These are phyloP conservation scores for Schizosaccharomyces versatilis DNA, from an alignment of 1,139 yeast species.

Conservation along the genomic window DNA sequence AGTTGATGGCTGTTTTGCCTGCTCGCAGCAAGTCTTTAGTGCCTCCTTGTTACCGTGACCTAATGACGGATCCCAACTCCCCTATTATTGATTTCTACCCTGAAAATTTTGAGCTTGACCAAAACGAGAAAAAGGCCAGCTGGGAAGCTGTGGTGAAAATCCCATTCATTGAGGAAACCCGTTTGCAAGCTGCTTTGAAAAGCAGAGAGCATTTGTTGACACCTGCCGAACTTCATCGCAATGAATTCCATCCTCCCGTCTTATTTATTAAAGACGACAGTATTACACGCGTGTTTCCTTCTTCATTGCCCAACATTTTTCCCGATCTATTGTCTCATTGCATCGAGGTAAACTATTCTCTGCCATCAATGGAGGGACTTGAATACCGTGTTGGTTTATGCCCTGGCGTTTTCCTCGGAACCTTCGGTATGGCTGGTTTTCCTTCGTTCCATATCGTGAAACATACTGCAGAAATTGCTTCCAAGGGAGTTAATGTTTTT, in stretches of 20 bases:
- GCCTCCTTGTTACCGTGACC: conserved; percentile 50
- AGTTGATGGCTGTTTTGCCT: conserved; percentile 93
- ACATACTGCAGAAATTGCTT: conserved; percentile 28
- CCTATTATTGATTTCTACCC: conserved; percentile 88
- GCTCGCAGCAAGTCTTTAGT: conserved; percentile 67
- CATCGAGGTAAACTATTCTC: conserved; percentile 32
- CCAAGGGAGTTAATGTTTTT: conserved; percentile 53
- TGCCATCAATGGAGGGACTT: conserved; percentile 29
- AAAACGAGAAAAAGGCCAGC: conserved; percentile 83
- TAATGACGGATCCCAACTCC: conserved; percentile 76
- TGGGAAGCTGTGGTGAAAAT: conserved; percentile 98
- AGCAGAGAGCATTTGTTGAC: conserved; percentile 39
- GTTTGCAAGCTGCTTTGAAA: conserved; percentile 48
- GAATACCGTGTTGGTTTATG: conserved; percentile 34
- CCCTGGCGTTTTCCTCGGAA: conserved; percentile 49
- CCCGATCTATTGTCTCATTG: conserved; percentile 59
- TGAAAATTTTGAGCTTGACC: conserved; percentile 62
- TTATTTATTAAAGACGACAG: conserved; percentile 59
- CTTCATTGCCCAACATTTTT: conserved; percentile 64
- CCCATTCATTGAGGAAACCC: conserved; percentile 70
- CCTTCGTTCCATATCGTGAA: conserved; percentile 60
- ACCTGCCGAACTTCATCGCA: conserved; percentile 50
- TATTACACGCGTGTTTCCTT: conserved; percentile 40
- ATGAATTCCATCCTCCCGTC: conserved; percentile 48
- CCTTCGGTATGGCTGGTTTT: conserved; percentile 62